phyloP scores from a whole-genome alignment of 306 rosid genomes.

The Cicer bijugum region DNA sequence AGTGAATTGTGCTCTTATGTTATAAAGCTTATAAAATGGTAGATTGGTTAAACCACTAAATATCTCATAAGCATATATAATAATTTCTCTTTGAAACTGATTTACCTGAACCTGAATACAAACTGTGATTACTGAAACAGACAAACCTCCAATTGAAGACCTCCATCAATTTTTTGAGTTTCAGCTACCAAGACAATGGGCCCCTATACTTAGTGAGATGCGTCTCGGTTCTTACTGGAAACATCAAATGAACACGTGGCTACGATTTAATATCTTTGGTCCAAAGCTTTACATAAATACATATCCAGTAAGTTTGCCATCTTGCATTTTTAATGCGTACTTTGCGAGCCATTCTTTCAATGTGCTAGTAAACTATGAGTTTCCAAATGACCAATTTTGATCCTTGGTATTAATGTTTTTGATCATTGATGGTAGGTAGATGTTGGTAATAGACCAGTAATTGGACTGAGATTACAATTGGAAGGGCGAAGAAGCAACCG shows the following conservation, averaged over 20 bases:
- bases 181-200: slow-evolving; percentile 92
- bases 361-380: slow-evolving; percentile 1
- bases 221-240: slow-evolving; percentile 80
- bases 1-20: slow-evolving; percentile 4
- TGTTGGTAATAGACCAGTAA: slow-evolving; percentile 90
- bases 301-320: slow-evolving; percentile 57
- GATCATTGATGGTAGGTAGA: slow-evolving; percentile 62
- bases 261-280: slow-evolving; percentile 75
- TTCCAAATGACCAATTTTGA: background rate
- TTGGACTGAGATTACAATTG: slow-evolving; percentile 76
- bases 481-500: slow-evolving; percentile 89
- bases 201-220: slow-evolving; percentile 79
- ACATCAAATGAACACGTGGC: slow-evolving; percentile 66
- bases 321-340: slow-evolving; percentile 4
- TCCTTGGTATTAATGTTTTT: background rate
- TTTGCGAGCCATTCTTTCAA: slow-evolving; percentile 6
- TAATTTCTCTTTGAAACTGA: slow-evolving; percentile 28
- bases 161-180: slow-evolving; percentile 90
- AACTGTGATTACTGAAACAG: slow-evolving; percentile 53
- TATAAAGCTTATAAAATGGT: slow-evolving; percentile 1
- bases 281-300: slow-evolving; percentile 86
- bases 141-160: slow-evolving; percentile 79
- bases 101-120: slow-evolving; percentile 18
- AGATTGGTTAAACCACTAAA: background rate
- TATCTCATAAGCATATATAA: background rate